These are phyloP conservation scores for Penicillium sp. DNA, from an alignment of 2,329 filamentous ascomycete species.

Conservation along the genomic window DNA sequence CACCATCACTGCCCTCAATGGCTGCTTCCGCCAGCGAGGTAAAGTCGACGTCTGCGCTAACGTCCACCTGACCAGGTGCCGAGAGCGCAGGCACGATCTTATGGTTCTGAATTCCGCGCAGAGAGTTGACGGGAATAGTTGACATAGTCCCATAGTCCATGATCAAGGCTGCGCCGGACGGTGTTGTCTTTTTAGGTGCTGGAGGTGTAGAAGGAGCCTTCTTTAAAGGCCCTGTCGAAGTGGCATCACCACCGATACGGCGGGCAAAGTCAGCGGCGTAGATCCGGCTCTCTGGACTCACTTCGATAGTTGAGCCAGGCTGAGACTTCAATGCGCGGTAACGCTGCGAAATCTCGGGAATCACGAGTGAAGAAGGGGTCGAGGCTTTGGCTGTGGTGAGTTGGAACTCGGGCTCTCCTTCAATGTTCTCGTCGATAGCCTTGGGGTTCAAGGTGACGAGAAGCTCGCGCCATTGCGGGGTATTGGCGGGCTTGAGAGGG, in stretches of 20 bases:
- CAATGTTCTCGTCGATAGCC: conserved; percentile 48
- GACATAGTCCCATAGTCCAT: conserved; percentile 84
- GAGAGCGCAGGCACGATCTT: conserved; percentile 71
- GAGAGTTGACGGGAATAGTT: conserved; percentile 77
- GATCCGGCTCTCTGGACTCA: conserved; percentile 79
- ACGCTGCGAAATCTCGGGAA: conserved; percentile 74
- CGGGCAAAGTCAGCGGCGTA: conserved; percentile 76
- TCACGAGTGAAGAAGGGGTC: conserved; percentile 77
- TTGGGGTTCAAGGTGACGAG: conserved; percentile 64
- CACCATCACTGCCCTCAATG: conserved; percentile 64
- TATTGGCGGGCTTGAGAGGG: conserved; percentile 37
- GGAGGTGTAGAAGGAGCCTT: conserved; percentile 21
- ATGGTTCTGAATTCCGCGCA: conserved; percentile 82
- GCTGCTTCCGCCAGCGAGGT: conserved; percentile 77
- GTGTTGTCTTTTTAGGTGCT: conserved; percentile 51
- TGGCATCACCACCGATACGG: conserved; percentile 68
- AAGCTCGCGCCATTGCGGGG: conserved; percentile 73
- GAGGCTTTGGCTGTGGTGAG: conserved; percentile 68
- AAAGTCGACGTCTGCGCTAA: conserved; percentile 93
- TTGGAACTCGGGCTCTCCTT: conserved; percentile 72
- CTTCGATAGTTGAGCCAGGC: conserved; percentile 70
- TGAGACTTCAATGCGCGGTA: conserved; percentile 68
- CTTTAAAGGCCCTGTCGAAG: conserved; percentile 30
- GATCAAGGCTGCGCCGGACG: conserved; percentile 85
- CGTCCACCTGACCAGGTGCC: conserved; percentile 74